Conservation (phyloP, 441 rosid genomes). For the Aquilaria agallochum region DNA sequence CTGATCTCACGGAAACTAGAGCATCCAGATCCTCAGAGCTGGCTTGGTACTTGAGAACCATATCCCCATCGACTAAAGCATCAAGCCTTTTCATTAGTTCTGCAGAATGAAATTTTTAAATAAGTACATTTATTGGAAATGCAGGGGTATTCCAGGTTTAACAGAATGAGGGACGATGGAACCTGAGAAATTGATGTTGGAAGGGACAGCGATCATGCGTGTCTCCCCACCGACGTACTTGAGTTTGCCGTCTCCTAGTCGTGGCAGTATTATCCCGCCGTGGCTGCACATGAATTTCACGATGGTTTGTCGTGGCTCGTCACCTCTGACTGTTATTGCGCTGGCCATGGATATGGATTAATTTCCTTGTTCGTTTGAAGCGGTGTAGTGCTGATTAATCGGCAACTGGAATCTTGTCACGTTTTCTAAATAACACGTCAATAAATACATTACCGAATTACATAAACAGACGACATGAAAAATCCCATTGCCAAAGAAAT, state of each 20-base stretch:
- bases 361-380: no score
- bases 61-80: constrained; percentile 41
- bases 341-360: no score
- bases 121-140: not conserved
- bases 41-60: constrained; percentile 67
- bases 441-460: no score
- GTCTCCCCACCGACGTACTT: constrained; percentile 95
- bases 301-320: constrained; percentile 20
- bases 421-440: no score
- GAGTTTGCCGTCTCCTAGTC: constrained; percentile 53
- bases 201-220: constrained; percentile 60
- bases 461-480: no score
- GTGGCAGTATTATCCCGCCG: constrained; percentile 80
- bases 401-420: no score
- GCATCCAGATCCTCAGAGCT: constrained; percentile 72
- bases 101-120: constrained; percentile 14
- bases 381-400: no score
- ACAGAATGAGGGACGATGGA: not conserved
- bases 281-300: constrained; percentile 75
- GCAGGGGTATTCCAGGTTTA: not conserved
- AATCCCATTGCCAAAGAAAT: no score
- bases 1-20: constrained; percentile 58
- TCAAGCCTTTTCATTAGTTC: constrained; percentile 67
- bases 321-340: no score
- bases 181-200: constrained; percentile 54